phyloP scores from a whole-genome alignment of 2,329 filamentous ascomycete species.

The Volutella citrinella region DNA sequence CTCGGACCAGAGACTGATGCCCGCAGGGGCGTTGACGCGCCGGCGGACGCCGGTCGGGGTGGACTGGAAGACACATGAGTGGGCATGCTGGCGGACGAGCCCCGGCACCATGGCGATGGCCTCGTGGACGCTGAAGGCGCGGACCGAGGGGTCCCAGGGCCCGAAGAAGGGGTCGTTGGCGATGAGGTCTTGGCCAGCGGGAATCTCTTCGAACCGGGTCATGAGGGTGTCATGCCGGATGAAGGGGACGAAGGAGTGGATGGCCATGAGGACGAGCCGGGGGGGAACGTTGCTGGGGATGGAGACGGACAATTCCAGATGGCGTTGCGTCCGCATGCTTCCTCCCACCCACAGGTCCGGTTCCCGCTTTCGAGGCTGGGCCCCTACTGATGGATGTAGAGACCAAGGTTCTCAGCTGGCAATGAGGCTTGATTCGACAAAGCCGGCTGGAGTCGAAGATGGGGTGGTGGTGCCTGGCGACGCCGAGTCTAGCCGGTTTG shows the following conservation, averaged over 20 bases:
- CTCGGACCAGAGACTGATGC: slow-evolving; percentile 41
- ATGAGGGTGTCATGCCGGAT: slow-evolving; percentile 40
- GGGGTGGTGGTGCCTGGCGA: no score
- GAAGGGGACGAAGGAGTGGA: slow-evolving; percentile 40
- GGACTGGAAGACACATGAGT: slow-evolving; percentile 43
- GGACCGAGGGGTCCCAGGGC: slow-evolving; percentile 34
- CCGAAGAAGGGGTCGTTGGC: slow-evolving; percentile 42
- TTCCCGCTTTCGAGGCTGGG: no score
- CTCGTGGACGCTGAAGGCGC: slow-evolving; percentile 31
- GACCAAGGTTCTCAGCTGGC: no score
- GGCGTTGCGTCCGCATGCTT: slow-evolving; percentile 31
- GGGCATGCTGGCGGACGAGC: slow-evolving; percentile 37
- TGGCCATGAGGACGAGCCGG: slow-evolving; percentile 33
- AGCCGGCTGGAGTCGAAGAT: no score
- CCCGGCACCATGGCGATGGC: slow-evolving; percentile 37
- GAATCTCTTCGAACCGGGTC: slow-evolving; percentile 32
- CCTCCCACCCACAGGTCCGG: no score
- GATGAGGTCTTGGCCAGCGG: slow-evolving; percentile 30
- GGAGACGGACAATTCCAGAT: slow-evolving; percentile 38
- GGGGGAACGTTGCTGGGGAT: slow-evolving; percentile 39
- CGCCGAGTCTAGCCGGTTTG: no score
- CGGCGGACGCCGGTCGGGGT: slow-evolving; percentile 40
- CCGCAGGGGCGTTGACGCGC: slow-evolving; percentile 40
- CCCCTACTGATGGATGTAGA: no score
- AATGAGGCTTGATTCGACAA: no score